A percentile compares a stretch with the other conserved stretches of the same genome.
Conservation (phyloP, 139 green algal species). For the Monoraphidium neglectum region DNA sequence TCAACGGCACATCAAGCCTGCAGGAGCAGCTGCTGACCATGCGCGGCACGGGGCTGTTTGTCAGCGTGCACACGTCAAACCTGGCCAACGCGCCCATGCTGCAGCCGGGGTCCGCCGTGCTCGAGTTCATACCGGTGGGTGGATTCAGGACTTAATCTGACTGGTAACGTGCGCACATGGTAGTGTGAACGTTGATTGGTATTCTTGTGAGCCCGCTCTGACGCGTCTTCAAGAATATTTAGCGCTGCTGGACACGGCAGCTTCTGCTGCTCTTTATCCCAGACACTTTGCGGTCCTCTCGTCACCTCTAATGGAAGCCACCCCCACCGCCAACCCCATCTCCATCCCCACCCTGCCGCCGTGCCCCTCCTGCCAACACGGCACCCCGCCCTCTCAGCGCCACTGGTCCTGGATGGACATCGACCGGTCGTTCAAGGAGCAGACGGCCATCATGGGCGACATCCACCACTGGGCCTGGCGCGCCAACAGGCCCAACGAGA, state of each 20-base stretch:
- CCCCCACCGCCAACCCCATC: too few species aligned
- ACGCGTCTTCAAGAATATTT: too few species aligned
- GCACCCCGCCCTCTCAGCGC: slow-evolving; percentile 57
- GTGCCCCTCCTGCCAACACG: background rate
- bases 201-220: too few species aligned
- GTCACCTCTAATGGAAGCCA: too few species aligned
- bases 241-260: too few species aligned
- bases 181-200: background rate
- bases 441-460: slow-evolving; percentile 82
- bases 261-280: too few species aligned
- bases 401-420: slow-evolving; percentile 82
- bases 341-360: background rate
- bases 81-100: slow-evolving; percentile 86
- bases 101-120: slow-evolving; percentile 69
- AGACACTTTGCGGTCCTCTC: too few species aligned
- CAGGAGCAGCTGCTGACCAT: slow-evolving; percentile 80
- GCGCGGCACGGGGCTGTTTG: slow-evolving; percentile 68
- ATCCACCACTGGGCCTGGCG: slow-evolving; percentile 89
- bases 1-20: slow-evolving; percentile 59
- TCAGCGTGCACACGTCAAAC: slow-evolving; percentile 85
- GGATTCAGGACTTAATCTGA: background rate
- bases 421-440: slow-evolving; percentile 57
- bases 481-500: slow-evolving; percentile 72
- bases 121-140: slow-evolving; percentile 80
- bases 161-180: background rate